Evolutionary conservation across 2,329 filamentous ascomycete genomes (phyloP).

Genomic region (Diaporthe sp.): DNA sequence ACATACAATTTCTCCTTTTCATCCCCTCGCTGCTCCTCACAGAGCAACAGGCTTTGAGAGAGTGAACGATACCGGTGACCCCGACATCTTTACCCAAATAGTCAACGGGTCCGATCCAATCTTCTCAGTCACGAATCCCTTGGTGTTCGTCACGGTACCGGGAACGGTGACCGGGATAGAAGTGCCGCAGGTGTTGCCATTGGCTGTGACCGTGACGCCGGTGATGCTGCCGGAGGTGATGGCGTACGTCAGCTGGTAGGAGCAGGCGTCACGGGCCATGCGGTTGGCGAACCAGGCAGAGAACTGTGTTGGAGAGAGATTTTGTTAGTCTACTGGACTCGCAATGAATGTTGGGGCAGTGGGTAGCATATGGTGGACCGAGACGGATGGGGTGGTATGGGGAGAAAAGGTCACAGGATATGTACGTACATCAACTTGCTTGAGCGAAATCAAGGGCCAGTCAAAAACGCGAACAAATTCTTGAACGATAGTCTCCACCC

Average conservation of each 20-base stretch:
- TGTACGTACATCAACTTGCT: slow-evolving; percentile 8
- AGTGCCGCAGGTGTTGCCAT: slow-evolving; percentile 3
- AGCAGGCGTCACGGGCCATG: slow-evolving; percentile 8
- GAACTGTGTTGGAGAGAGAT: neutral
- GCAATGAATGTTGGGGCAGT: neutral
- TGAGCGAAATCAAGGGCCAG: neutral
- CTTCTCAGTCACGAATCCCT: slow-evolving; percentile 8
- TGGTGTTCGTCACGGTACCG: neutral
- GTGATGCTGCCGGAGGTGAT: slow-evolving; percentile 8
- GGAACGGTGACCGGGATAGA: slow-evolving; percentile 11
- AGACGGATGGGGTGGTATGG: neutral
- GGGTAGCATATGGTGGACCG: neutral
- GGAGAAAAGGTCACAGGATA: neutral
- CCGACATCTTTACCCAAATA: slow-evolving; percentile 1
- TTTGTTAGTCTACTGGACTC: neutral
- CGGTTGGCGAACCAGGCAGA: neutral
- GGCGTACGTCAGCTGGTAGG: neutral
- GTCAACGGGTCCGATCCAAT: slow-evolving; percentile 12
- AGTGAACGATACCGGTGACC: slow-evolving; percentile 1
- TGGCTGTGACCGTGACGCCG: slow-evolving; percentile 17
- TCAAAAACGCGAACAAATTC: slow-evolving; percentile 7
- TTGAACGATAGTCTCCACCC: slow-evolving; percentile 2
- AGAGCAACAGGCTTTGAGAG: slow-evolving; percentile 11
- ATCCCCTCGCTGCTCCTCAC: neutral
- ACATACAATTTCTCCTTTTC: neutral